These are phyloP conservation scores for Cystobasidium sp. DNA, from an alignment of 1,284 basidiomycete species.

Conservation along the genomic window DNA sequence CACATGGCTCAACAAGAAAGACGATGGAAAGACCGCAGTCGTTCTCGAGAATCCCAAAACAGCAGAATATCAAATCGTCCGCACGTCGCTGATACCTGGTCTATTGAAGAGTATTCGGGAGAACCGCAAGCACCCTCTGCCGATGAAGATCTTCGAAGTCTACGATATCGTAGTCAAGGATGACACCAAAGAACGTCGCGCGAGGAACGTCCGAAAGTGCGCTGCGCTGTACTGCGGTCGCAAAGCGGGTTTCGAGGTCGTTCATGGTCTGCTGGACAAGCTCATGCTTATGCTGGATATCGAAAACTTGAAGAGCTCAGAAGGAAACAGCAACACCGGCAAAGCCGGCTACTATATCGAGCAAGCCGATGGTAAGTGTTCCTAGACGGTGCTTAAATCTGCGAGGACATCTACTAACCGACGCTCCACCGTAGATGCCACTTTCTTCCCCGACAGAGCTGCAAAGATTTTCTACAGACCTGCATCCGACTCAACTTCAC, in stretches of 20 bases:
- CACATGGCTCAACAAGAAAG: constrained; percentile 81
- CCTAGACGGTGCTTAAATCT: constrained; percentile 6
- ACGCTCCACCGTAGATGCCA: constrained; percentile 66
- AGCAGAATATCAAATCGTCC: constrained; percentile 95
- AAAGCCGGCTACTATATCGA: constrained; percentile 87
- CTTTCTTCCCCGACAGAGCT: constrained; percentile 92
- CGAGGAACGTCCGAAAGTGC: constrained; percentile 83
- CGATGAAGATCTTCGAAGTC: constrained; percentile 91
- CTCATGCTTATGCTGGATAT: constrained; percentile 94
- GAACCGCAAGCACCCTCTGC: constrained; percentile 90
- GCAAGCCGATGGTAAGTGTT: constrained; percentile 72
- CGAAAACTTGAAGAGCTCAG: constrained; percentile 70
- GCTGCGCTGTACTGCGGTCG: constrained; percentile 94
- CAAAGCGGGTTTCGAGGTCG: constrained; percentile 93
- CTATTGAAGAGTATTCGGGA: constrained; percentile 96
- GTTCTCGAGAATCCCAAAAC: constrained; percentile 97
- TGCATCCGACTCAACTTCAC: constrained; percentile 58
- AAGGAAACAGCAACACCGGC: constrained; percentile 60
- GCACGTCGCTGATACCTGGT: constrained; percentile 91
- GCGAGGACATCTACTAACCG: not conserved
- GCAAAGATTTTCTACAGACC: constrained; percentile 86
- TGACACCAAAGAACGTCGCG: constrained; percentile 72
- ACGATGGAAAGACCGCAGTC: constrained; percentile 79
- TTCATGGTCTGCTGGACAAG: constrained; percentile 91
- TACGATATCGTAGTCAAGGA: constrained; percentile 94